A percentile compares a stretch with the other conserved stretches of the same genome.
Conservation (phyloP, 257 asterid species). For the Schizonepeta tenuifolia region DNA sequence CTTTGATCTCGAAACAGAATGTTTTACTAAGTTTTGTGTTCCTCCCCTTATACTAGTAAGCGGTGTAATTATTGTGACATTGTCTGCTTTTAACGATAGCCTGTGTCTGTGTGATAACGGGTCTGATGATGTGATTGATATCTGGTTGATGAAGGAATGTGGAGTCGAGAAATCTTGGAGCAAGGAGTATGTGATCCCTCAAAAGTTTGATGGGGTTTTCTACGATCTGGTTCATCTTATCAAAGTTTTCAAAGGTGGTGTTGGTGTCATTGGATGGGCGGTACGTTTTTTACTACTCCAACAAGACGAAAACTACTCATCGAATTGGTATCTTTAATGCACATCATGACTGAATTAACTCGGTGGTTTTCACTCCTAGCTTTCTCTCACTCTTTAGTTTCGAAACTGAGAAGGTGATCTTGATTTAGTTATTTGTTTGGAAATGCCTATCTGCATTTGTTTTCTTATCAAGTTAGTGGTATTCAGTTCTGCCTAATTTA, state of each 20-base stretch:
- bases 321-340: conserved; percentile 5
- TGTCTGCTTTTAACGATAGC: no score
- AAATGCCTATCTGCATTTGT: no score
- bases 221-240: conserved; percentile 29
- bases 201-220: no score
- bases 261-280: conserved; percentile 40
- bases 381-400: no score
- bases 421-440: no score
- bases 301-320: conserved; percentile 21
- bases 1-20: no score
- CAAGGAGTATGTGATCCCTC: conserved; percentile 19
- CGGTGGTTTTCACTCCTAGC: conserved; percentile 9
- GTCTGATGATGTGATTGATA: neutral
- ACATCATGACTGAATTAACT: conserved; percentile 24
- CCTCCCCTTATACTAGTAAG: neutral
- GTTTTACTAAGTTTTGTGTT: no score
- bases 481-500: no score
- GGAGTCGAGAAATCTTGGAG: conserved; percentile 30
- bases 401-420: no score
- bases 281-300: conserved; percentile 34
- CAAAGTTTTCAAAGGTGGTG: conserved; percentile 46
- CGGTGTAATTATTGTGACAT: no score
- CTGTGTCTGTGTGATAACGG: no score
- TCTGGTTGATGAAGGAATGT: conserved; percentile 2
- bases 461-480: no score